Percentiles rank a stretch among this genome's conserved stretches.
These are phyloP conservation scores for Camellia oleifera DNA, from an alignment of 179 eudicot genomes.

Conservation along the genomic window DNA sequence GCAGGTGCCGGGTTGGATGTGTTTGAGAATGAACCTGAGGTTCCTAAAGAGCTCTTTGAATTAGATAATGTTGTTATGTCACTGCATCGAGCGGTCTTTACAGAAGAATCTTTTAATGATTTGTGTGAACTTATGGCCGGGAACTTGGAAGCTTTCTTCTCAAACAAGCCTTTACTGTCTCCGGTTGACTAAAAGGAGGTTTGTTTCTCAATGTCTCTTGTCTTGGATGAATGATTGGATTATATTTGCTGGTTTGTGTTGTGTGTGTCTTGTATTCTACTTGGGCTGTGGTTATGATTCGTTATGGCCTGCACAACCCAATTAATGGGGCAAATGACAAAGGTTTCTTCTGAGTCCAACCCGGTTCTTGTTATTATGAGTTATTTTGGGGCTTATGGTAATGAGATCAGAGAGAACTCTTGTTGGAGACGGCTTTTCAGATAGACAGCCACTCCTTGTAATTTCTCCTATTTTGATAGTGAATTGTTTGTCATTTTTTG, in stretches of 20 bases:
- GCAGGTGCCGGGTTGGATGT: conserved; percentile 81
- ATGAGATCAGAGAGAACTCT: no score
- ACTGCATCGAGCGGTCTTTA: conserved; percentile 47
- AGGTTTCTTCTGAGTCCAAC: no score
- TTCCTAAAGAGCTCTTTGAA: conserved; percentile 44
- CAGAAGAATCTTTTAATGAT: conserved; percentile 39
- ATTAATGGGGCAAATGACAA: no score
- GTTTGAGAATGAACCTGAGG: conserved; percentile 59
- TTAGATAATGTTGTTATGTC: conserved; percentile 60
- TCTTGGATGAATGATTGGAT: not conserved
- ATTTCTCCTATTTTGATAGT: no score
- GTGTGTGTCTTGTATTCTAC: no score
- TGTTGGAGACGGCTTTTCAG: no score
- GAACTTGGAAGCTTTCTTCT: conserved; percentile 65
- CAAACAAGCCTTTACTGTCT: conserved; percentile 47
- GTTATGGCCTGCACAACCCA: no score
- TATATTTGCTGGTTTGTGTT: not conserved
- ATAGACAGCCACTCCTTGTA: no score
- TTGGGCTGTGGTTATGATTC: no score
- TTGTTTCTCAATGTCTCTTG: not conserved
- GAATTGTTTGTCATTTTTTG: no score
- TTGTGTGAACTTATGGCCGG: conserved; percentile 34
- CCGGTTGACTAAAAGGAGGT: conserved; percentile 17
- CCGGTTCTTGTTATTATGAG: no score
- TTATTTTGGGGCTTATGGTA: no score